Evolutionary conservation across 2,329 filamentous ascomycete species (phyloP).

Genomic region (Neurospora crassa): DNA sequence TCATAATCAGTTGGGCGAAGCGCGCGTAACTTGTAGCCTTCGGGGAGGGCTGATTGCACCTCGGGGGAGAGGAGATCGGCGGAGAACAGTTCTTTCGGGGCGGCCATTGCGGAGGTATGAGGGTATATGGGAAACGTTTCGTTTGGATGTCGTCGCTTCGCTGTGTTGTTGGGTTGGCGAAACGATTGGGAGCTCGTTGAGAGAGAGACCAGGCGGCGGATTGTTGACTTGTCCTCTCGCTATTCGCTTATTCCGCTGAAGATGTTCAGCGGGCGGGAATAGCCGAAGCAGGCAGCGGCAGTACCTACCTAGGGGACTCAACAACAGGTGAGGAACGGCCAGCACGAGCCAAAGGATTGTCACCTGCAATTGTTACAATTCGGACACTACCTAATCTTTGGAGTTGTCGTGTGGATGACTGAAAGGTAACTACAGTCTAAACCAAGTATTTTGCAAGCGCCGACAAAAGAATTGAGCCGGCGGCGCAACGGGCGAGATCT

Average conservation of each 20-base stretch:
- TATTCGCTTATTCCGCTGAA: not conserved
- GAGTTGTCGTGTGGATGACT: not conserved
- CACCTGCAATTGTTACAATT: not conserved
- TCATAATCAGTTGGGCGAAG: constrained; percentile 70
- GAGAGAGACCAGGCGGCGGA: not conserved
- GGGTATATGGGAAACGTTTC: not conserved
- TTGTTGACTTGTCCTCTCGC: not conserved
- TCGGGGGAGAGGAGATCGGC: constrained; percentile 65
- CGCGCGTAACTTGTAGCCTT: constrained; percentile 74
- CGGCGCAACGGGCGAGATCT: not conserved
- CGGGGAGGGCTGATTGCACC: constrained; percentile 63
- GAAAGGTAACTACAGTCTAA: not conserved
- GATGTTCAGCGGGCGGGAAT: not conserved
- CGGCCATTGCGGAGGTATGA: constrained; percentile 21
- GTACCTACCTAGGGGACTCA: not conserved
- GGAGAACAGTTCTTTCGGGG: constrained; percentile 61
- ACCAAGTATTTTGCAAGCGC: not conserved
- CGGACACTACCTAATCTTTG: not conserved
- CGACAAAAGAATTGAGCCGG: not conserved
- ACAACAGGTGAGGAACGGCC: not conserved
- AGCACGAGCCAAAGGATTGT: not conserved
- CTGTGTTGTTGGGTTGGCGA: not conserved
- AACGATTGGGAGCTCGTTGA: not conserved
- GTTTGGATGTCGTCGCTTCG: not conserved
- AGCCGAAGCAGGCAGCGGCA: not conserved